Conservation (phyloP, 805 yeast species). For the Huiozyma naganishii region DNA sequence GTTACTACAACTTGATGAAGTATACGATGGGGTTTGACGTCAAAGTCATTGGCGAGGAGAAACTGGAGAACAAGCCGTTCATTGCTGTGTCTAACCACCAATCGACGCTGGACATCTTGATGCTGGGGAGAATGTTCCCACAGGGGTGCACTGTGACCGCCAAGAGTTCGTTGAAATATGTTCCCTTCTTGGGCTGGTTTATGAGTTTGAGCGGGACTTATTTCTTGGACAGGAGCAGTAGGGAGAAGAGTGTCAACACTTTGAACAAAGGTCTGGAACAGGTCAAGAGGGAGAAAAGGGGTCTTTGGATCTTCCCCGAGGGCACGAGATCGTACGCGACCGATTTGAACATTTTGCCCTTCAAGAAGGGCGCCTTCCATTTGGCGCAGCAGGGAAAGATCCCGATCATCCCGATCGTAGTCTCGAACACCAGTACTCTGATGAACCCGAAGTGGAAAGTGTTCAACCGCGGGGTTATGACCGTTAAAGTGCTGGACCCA, state of each 20-base stretch:
- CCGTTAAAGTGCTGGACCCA: conserved; percentile 73
- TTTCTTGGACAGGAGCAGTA: conserved; percentile 74
- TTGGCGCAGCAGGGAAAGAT: conserved; percentile 86
- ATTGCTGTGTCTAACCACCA: conserved; percentile 84
- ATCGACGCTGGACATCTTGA: conserved; percentile 71
- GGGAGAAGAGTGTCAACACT: conserved; percentile 64
- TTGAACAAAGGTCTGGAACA: conserved; percentile 56
- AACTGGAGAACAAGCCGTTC: conserved; percentile 55
- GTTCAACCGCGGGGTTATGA: conserved; percentile 71
- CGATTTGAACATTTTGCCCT: conserved; percentile 63
- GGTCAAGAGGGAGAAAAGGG: conserved; percentile 55
- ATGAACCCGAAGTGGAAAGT: conserved; percentile 48
- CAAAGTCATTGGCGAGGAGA: conserved; percentile 54
- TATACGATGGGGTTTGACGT: conserved; percentile 58
- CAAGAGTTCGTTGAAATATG: conserved; percentile 67
- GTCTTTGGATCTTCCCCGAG: conserved; percentile 88
- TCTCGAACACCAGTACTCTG: conserved; percentile 72
- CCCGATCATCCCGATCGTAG: conserved; percentile 83
- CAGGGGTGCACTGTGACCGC: conserved; percentile 87
- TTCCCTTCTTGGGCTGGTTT: conserved; percentile 95
- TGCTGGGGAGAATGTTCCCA: conserved; percentile 79
- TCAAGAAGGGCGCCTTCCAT: conserved; percentile 97
- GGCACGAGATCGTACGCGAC: conserved; percentile 84
- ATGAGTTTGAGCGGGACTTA: conserved; percentile 86
- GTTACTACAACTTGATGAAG: conserved; percentile 56